Base-by-base conservation (phyloP, 2,329 filamentous ascomycete species). In the Cladophialophora psammophila region DNA sequence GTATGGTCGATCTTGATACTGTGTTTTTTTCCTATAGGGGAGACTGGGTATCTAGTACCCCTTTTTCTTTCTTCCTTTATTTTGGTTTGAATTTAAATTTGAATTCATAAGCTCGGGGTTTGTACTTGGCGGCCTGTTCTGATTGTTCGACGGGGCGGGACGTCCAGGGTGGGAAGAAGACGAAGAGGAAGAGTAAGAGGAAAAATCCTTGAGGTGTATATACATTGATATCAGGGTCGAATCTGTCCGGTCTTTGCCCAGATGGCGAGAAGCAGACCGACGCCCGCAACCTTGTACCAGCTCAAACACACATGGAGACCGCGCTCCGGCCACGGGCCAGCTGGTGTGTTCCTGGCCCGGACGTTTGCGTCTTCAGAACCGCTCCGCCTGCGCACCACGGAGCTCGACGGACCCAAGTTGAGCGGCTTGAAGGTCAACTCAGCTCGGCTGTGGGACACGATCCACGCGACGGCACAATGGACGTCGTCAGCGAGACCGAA, bases 401-500 rank as follows among this genome's bases (percentile, higher is more conserved):
- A 70, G 50, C 63, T 70, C 9, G 32, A 52, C n/a, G 32, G 38
- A 18, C 32, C 59, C 5, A 53, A 48, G 38, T 34, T 68, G 8
- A 60, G 32, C 18, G 65, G 55, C 12, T 36, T 70, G 9, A 58
- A 61, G 62, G 53, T 68, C 52, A 61, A 68, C 53, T 13, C 59
- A 12, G 63, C 65, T 26, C 63, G 68, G 6, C 60, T 70, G 3
- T 70, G 68, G 68, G 65, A 68, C 50, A 65, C 65, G 5, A 68
- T 70, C 63, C 68, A 70, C 45, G 63, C 68, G 7, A 70, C 68
- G 4, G 65, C 68, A 8, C 42, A 57, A 56, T 70, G 68, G 68
- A 70, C 65, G 26, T 61, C 62, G 13, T 48, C 60, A 3, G 60
- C 20, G 31, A 50, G 13, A 31, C 45, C 45, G 10, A 64, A 38